Percentiles rank a stretch among this genome's conserved stretches.
phyloP scores from a whole-genome alignment of 2,329 filamentous ascomycete species.

The Juglanconis sp. region DNA sequence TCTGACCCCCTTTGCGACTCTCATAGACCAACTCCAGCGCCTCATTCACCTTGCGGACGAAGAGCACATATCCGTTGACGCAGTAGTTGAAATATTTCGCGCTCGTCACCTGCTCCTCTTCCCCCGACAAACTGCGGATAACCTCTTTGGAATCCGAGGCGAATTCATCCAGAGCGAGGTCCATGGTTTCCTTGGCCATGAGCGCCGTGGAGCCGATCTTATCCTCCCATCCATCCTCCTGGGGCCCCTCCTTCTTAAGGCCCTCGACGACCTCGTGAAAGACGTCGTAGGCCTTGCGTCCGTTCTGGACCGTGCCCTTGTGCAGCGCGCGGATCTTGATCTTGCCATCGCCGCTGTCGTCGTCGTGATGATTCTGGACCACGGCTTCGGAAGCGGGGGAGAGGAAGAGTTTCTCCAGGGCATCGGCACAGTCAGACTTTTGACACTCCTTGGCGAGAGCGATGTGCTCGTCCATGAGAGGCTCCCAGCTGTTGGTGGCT shows the following conservation, averaged over 20 bases:
- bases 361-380: not conserved
- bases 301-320: not conserved
- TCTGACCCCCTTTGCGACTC: not conserved
- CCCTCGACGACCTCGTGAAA: constrained; percentile 2
- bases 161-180: not conserved
- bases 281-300: not conserved
- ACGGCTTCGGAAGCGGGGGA: not conserved
- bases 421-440: not conserved
- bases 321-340: not conserved
- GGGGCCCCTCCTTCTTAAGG: not conserved
- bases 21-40: not conserved
- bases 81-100: not conserved
- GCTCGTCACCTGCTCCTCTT: not conserved
- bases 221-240: not conserved
- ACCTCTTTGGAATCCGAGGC: not conserved
- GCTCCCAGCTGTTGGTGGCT: not conserved
- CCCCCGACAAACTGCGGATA: not conserved
- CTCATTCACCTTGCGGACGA: not conserved
- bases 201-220: not conserved
- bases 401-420: not conserved
- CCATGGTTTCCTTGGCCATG: not conserved
- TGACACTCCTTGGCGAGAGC: not conserved
- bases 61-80: not conserved
- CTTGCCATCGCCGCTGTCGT: not conserved
- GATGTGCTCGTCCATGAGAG: not conserved